Evolutionary conservation across 805 yeast genomes (phyloP), one percentile per base, ranked within the genome.

Genomic region (Metschnikowia henanensis): DNA sequence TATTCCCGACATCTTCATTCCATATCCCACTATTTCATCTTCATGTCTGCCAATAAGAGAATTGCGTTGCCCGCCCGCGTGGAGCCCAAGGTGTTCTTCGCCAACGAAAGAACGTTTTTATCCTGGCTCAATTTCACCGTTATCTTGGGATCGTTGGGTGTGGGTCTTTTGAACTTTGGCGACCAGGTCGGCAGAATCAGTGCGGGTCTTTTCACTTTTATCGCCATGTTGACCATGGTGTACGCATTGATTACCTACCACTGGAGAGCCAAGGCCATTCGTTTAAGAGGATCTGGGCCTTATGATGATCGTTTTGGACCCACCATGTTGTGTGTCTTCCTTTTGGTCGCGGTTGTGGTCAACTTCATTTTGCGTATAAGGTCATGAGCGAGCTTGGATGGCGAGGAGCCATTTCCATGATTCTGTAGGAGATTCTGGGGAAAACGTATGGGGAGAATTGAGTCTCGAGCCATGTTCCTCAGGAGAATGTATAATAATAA

Each of bases 51-150:
- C 36, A 65, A 57, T 47, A 94, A 94, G 70, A 84, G 98, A 72
- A 94, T 94, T 55, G 98, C 99, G 4, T 76, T 94, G 43, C 99
- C 99, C 37, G 95, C 97, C 16, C 80, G 99, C 52, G 97, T 94
- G 18, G 99, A 94, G 70, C 99, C 99, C 54, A 94, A 94, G 69
- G 99, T 94, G 21, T 94, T 95, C 73, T 94, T 94, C 61, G 99
- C 99, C 62, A 94, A 94, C 64, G 99, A 94, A 72, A 87, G 99
- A 75, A 94, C 99, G 1, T 94, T 94, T 63, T 77, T 94, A 47
- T 92, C 98, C 37, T 94, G 99, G 99, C 79, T 94, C 59, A 95
- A 95, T 68, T 94, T 94, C 76, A 94, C 99, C n/a, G 97, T 94
- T 47, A 88, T 95, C 61, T 76, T 94, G 49, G 99, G 99, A 22